Conservation (phyloP, 345 rosid genomes). For the Populus nigra region DNA sequence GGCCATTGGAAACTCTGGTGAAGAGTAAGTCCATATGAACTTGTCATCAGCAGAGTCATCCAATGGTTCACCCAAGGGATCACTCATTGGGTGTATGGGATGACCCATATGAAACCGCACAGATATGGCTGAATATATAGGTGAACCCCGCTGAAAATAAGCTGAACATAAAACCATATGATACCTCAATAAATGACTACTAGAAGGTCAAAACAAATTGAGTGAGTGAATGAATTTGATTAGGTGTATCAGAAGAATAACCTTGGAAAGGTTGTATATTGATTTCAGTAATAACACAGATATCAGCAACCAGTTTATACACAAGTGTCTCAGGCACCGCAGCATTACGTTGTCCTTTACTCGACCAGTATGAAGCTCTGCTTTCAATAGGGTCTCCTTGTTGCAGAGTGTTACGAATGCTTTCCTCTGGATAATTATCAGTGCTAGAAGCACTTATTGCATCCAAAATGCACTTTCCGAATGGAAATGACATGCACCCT, state of each 20-base stretch:
- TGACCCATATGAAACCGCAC: conserved; percentile 80
- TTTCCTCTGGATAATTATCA: conserved; percentile 78
- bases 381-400: conserved; percentile 43
- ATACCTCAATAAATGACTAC: conserved; percentile 18
- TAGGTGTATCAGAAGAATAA: conserved; percentile 18
- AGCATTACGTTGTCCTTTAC: conserved; percentile 64
- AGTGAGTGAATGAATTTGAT: not conserved
- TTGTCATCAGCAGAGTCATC: conserved; percentile 37
- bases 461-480: conserved; percentile 46
- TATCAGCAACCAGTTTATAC: conserved; percentile 59
- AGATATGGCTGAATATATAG: conserved; percentile 75
- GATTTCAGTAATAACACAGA: conserved; percentile 72
- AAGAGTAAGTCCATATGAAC: conserved; percentile 75
- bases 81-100: conserved; percentile 27
- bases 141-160: conserved; percentile 62
- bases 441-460: conserved; percentile 89
- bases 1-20: conserved; percentile 83
- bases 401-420: conserved; percentile 68
- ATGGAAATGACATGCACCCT: conserved; percentile 38
- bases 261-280: conserved; percentile 80
- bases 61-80: conserved; percentile 26
- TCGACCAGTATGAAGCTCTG: conserved; percentile 87
- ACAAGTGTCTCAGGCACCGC: conserved; percentile 83
- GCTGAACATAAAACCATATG: conserved; percentile 43
- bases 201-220: not conserved